Evolutionary conservation across 768 basidiomycete genomes (phyloP).

Genomic region (Lentinula aciculospora): DNA sequence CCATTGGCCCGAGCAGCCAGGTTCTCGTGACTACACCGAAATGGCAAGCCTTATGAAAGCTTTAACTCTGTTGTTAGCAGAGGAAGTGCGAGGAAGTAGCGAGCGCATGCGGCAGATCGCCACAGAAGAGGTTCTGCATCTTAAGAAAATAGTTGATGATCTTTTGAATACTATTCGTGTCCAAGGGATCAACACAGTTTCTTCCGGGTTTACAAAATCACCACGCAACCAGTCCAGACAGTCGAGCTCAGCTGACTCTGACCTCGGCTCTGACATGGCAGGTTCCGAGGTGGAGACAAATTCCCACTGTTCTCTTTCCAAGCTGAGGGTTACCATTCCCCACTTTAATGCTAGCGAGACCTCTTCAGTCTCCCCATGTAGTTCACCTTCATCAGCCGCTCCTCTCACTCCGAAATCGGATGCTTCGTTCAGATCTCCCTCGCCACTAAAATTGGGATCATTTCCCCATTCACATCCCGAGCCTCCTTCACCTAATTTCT

Average conservation of each 20-base stretch:
- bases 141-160: slow-evolving; percentile 45
- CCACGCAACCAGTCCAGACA: not conserved
- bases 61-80: slow-evolving; percentile 55
- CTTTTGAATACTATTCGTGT: slow-evolving; percentile 40
- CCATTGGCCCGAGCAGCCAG: slow-evolving; percentile 66
- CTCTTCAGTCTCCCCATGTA: not conserved
- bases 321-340: slow-evolving; percentile 1
- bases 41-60: slow-evolving; percentile 52
- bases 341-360: not conserved
- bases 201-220: not conserved
- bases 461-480: not conserved
- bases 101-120: slow-evolving; percentile 29
- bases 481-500: not conserved
- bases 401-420: not conserved
- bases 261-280: not conserved
- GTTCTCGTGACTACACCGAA: slow-evolving; percentile 61
- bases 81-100: slow-evolving; percentile 54
- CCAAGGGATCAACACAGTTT: slow-evolving; percentile 23
- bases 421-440: not conserved
- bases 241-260: not conserved
- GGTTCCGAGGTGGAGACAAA: slow-evolving; percentile 8
- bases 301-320: slow-evolving; percentile 10
- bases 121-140: slow-evolving; percentile 35
- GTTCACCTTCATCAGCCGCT: not conserved
- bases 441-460: not conserved